Evolutionary conservation across 2,329 filamentous ascomycete species (phyloP).

Genomic region (Cladosporium cucumerinum): DNA sequence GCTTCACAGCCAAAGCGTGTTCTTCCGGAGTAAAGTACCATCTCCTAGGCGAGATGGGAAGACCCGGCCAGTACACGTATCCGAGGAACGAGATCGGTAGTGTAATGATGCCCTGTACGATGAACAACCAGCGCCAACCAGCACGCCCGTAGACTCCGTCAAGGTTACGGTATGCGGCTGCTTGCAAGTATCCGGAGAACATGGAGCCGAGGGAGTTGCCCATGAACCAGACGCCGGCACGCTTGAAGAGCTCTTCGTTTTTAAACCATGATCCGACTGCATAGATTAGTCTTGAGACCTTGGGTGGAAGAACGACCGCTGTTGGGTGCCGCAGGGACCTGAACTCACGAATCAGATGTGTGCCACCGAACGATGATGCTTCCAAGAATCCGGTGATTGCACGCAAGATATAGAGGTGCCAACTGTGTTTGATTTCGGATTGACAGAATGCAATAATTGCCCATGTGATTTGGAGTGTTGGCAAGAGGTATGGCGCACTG

Average conservation of each 20-base stretch:
- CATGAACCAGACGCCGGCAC: conserved; percentile 52
- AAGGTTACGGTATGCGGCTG: conserved; percentile 45
- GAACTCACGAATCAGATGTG: conserved; percentile 7
- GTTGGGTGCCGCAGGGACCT: background rate
- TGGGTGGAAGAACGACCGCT: background rate
- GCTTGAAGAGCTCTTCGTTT: conserved; percentile 50
- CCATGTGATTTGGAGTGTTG: conserved; percentile 15
- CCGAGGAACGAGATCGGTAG: conserved; percentile 51
- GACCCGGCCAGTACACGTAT: conserved; percentile 49
- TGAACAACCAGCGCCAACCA: conserved; percentile 52
- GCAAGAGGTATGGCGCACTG: conserved; percentile 9
- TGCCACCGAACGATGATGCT: conserved; percentile 5
- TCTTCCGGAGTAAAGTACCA: conserved; percentile 38
- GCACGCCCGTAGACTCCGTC: conserved; percentile 37
- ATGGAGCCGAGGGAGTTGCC: conserved; percentile 45
- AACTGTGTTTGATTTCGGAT: conserved; percentile 17
- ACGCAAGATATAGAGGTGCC: conserved; percentile 17
- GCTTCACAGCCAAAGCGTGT: conserved; percentile 1
- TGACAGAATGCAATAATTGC: conserved; percentile 20
- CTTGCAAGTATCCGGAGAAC: conserved; percentile 56
- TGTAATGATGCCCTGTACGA: conserved; percentile 54
- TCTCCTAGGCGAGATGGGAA: conserved; percentile 49
- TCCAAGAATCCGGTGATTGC: conserved; percentile 9
- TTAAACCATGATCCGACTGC: conserved; percentile 48
- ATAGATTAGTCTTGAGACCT: background rate